Evolutionary conservation across 441 rosid species (phyloP).

Genomic region (Eutrema salsugineum): DNA sequence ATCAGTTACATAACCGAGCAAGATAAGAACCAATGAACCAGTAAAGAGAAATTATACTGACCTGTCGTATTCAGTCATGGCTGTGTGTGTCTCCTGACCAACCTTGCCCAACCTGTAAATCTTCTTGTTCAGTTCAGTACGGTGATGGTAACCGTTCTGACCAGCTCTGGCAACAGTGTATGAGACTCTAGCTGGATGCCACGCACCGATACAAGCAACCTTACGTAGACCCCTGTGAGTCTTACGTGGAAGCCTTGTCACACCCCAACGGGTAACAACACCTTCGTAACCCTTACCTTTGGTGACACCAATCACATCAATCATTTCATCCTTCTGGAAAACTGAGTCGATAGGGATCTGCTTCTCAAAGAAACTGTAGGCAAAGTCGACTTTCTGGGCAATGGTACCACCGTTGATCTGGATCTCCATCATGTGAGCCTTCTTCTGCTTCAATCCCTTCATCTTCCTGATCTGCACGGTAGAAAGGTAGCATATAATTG

Average conservation of each 20-base stretch:
- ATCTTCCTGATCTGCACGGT: slow-evolving; percentile 94
- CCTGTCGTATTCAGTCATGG: slow-evolving; percentile 86
- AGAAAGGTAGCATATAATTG: no score
- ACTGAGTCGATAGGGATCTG: slow-evolving; percentile 75
- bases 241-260: slow-evolving; percentile 93
- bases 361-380: slow-evolving; percentile 85
- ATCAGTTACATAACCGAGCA: no score
- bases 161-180: slow-evolving; percentile 94
- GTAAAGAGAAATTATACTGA: not conserved
- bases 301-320: slow-evolving; percentile 83
- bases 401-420: slow-evolving; percentile 86
- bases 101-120: slow-evolving; percentile 75
- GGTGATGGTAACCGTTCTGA: slow-evolving; percentile 96
- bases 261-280: slow-evolving; percentile 97
- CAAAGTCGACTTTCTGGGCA: slow-evolving; percentile 82
- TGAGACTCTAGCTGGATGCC: slow-evolving; percentile 98
- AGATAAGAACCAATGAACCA: no score
- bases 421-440: slow-evolving; percentile 88
- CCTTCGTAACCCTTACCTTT: slow-evolving; percentile 96
- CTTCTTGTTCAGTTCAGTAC: slow-evolving; percentile 94
- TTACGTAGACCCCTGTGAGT: slow-evolving; percentile 95
- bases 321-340: slow-evolving; percentile 95
- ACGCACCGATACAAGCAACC: slow-evolving; percentile 97
- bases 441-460: slow-evolving; percentile 96
- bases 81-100: slow-evolving; percentile 65